Conservation (phyloP, 2,329 filamentous ascomycete genomes). For the Didymella arachidicola region DNA sequence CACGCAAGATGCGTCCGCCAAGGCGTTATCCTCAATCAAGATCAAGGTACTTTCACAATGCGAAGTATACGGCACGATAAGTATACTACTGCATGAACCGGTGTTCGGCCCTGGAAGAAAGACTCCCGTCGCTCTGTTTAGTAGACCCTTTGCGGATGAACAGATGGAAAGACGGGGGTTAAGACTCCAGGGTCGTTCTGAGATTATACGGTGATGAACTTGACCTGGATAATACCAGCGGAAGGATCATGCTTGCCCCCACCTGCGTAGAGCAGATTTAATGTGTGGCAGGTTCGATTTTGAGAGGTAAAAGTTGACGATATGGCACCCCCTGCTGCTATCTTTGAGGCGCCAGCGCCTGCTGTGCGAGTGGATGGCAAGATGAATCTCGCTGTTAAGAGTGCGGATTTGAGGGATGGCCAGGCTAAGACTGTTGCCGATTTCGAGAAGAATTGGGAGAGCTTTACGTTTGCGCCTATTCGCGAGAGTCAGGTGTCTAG, state of each 20-base stretch:
- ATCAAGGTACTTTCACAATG: slow-evolving; percentile 51
- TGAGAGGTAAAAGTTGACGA: slow-evolving; percentile 36
- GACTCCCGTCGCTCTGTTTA: slow-evolving; percentile 9
- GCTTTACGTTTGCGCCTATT: slow-evolving; percentile 84
- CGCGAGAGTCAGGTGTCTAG: slow-evolving; percentile 91
- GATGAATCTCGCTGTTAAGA: slow-evolving; percentile 57
- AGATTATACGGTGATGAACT: slow-evolving; percentile 94
- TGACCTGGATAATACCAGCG: slow-evolving; percentile 99
- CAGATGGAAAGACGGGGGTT: too few species aligned
- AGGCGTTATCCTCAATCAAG: slow-evolving; percentile 45
- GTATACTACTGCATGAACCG: slow-evolving; percentile 54
- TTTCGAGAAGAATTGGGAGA: slow-evolving; percentile 79
- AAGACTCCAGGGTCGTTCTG: slow-evolving; percentile 71
- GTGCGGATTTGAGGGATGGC: slow-evolving; percentile 54
- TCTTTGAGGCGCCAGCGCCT: slow-evolving; percentile 63
- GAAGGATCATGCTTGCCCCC: slow-evolving; percentile 91
- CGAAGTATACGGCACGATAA: slow-evolving; percentile 49
- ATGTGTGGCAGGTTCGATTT: slow-evolving; percentile 42
- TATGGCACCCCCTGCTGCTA: slow-evolving; percentile 82
- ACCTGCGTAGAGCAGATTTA: slow-evolving; percentile 43
- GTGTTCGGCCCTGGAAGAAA: slow-evolving; percentile 48
- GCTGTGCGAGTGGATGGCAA: slow-evolving; percentile 53
- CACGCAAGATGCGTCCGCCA: slow-evolving; percentile 42
- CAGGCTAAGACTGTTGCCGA: slow-evolving; percentile 66
- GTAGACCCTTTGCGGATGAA: too few species aligned